Conservation (phyloP, 2,329 filamentous ascomycete genomes). For the Beauveria australis region DNA sequence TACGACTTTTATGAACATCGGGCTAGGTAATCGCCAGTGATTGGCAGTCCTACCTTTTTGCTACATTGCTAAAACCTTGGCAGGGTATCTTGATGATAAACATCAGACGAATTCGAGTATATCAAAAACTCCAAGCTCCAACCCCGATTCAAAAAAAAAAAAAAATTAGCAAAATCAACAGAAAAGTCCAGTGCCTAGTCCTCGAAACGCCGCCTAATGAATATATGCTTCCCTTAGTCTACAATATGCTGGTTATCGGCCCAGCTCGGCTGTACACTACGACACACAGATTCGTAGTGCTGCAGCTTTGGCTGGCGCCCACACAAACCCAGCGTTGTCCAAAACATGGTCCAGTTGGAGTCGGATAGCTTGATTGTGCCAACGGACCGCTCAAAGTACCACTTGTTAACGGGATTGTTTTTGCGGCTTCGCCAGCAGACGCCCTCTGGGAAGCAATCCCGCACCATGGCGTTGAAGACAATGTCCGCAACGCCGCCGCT, state of each 20-base stretch:
- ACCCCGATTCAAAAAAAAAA: background rate
- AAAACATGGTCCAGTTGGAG: constrained; percentile 98
- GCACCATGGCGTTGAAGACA: constrained; percentile 92
- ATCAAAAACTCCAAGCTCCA: background rate
- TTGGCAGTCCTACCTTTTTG: too few species aligned
- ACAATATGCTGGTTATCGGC: constrained; percentile 48
- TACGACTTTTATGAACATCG: too few species aligned
- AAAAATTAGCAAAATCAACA: background rate
- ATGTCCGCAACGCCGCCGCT: constrained; percentile 90
- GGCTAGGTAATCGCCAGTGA: too few species aligned
- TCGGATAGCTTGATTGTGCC: constrained; percentile 75
- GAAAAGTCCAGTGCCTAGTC: background rate
- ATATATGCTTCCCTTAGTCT: constrained; percentile 34
- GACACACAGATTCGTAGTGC: constrained; percentile 71
- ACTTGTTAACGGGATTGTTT: constrained; percentile 95
- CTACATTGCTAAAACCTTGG: too few species aligned
- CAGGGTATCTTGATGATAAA: background rate
- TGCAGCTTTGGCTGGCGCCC: constrained; percentile 45
- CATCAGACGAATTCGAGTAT: background rate
- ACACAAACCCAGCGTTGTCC: constrained; percentile 68
- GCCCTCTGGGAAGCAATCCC: constrained; percentile 76
- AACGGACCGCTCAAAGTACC: constrained; percentile 89
- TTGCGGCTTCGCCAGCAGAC: constrained; percentile 88
- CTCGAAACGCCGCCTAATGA: constrained; percentile 8
- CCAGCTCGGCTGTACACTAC: constrained; percentile 55